Evolutionary conservation across 2,329 filamentous ascomycete species (phyloP).

Genomic region (Colletotrichum euphorbiae): DNA sequence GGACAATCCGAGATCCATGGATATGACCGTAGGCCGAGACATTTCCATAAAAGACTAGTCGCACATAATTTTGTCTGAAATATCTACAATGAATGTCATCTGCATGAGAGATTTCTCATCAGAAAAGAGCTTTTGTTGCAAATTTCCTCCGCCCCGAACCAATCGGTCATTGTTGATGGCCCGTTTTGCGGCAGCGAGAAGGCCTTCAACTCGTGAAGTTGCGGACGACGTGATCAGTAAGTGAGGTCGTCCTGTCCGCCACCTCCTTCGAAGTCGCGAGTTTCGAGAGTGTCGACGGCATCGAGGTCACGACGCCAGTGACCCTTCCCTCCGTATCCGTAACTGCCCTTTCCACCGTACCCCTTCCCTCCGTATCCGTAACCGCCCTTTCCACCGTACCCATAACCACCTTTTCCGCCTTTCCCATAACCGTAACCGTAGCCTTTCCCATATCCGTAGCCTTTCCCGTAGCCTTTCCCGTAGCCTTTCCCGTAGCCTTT

Average conservation of each 20-base stretch:
- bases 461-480: not conserved
- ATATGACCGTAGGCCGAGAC: no score
- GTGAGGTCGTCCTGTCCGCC: not conserved
- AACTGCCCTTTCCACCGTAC: not conserved
- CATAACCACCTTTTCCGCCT: no score
- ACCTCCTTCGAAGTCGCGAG: not conserved
- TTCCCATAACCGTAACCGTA: not conserved
- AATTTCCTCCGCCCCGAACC: conserved; percentile 1
- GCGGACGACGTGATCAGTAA: not conserved
- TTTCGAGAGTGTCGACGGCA: not conserved
- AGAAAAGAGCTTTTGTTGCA: not conserved
- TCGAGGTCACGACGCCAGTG: conserved; percentile 10
- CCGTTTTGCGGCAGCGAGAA: no score
- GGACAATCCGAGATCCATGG: no score
- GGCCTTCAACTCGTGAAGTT: not conserved
- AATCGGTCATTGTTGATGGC: not conserved
- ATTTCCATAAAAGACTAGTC: not conserved
- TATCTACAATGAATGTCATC: not conserved
- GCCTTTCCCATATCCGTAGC: not conserved
- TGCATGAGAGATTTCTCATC: no score
- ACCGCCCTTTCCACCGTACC: not conserved
- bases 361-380: no score
- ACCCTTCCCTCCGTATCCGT: conserved; percentile 8
- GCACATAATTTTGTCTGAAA: not conserved
- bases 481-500: no score